Base-by-base conservation (phyloP, 345 rosid genomes). In the Melaleuca alternifolia region DNA sequence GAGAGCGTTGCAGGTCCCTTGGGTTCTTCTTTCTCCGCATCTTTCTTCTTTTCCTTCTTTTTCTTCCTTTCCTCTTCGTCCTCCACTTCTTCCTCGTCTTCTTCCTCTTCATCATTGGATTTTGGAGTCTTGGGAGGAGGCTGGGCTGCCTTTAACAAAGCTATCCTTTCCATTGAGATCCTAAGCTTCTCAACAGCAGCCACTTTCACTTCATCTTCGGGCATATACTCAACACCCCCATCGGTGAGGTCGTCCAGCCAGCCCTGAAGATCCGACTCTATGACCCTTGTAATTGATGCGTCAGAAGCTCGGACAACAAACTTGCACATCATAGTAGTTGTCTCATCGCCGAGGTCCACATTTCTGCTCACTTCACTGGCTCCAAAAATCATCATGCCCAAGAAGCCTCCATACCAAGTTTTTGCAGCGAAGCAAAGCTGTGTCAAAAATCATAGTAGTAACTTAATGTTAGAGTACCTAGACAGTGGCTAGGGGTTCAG, bases 341-440 rank as follows among this genome's bases (percentile, higher is more conserved):
- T 95, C 90, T 96, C 99, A 13, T 97, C 99, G 20, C 99, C 99
- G 61, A 97, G 92, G 86, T 97, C 99, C 87, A 97, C 96, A 86
- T 97, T 96, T 90, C 99, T 93, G 93, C 99, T 97, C 82, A 97
- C 98, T 92, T 97, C 99, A 92, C 98, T 97, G 86, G 99, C 98
- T 86, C 99, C 99, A 89, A 97, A 96, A 51, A 97, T 88, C 99
- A 95, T 97, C 98, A 97, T 87, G 51, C 99, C 98, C 88, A 97
- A 84, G 89, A 95, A 96, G 84, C 99, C 99, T 84, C 99, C 99
- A 88, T 93, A 94, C 99, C 99, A 97, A 62, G 99, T 97, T 90
- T 97, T 97, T 84, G 99, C 99, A 85, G 98, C 98, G 89, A 94
- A 95, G 87, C 99, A 97, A 88, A 95, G 96, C 99, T 96, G 95